Percentiles rank a stretch among this genome's conserved stretches.
phyloP scores from a whole-genome alignment of 371 early-diverging fungal genomes.

The Lichtheimia corymbifera region DNA sequence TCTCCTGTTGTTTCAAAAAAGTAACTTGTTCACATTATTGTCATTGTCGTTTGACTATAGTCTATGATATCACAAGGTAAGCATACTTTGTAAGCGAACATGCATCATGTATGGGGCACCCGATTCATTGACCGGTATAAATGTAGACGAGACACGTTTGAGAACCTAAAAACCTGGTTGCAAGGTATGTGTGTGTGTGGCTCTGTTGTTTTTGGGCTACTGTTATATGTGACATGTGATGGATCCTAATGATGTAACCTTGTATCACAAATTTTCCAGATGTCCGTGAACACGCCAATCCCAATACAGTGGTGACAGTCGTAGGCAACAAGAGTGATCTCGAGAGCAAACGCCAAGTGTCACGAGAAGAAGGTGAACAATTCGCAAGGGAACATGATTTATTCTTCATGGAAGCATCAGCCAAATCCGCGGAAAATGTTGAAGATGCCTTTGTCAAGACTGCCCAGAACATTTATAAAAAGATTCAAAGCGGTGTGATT shows the following conservation, averaged over 20 bases:
- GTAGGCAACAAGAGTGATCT: constrained; percentile 96
- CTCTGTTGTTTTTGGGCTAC: background rate
- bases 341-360: constrained; percentile 78
- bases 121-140: background rate
- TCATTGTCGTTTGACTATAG: constrained; percentile 13
- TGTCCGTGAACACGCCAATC: constrained; percentile 86
- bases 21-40: background rate
- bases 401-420: constrained; percentile 92
- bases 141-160: constrained; percentile 85
- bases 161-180: constrained; percentile 90
- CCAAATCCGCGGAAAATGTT: constrained; percentile 92
- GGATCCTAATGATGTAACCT: background rate
- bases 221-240: background rate
- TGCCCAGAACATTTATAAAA: constrained; percentile 41
- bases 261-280: constrained; percentile 35
- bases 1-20: constrained; percentile 2
- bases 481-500: constrained; percentile 46
- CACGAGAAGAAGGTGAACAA: constrained; percentile 84
- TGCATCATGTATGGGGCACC: background rate
- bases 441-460: constrained; percentile 67
- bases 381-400: constrained; percentile 87
- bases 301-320: constrained; percentile 87
- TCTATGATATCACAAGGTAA: constrained; percentile 55
- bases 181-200: constrained; percentile 54
- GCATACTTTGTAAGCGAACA: background rate